Evolutionary conservation across 208 protist species (phyloP).

Genomic region (Leishmania turanica): DNA sequence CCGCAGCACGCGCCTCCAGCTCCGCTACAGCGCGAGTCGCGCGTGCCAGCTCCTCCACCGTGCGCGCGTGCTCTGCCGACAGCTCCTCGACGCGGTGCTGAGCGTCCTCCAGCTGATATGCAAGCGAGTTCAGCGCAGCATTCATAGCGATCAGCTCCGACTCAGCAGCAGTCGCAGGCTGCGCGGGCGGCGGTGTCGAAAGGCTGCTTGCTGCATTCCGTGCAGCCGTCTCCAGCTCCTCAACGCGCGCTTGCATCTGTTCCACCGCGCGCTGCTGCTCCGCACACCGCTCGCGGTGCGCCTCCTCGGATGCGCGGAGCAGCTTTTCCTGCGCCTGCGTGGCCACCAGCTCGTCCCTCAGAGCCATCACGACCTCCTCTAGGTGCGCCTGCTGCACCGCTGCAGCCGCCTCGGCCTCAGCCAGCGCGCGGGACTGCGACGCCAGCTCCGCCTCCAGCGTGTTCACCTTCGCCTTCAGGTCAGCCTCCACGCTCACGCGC

Average conservation of each 20-base stretch:
- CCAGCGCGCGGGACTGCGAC: background rate
- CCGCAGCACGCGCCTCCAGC: constrained; percentile 9
- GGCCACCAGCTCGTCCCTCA: constrained; percentile 31
- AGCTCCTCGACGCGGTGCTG: constrained; percentile 5
- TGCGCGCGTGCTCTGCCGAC: constrained; percentile 9
- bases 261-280: constrained; percentile 21
- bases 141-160: background rate
- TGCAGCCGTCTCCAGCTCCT: constrained; percentile 2
- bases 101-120: constrained; percentile 23
- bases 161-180: background rate
- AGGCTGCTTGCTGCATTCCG: background rate
- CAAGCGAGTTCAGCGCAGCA: constrained; percentile 19
- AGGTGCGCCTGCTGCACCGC: constrained; percentile 1
- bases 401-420: background rate
- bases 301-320: constrained; percentile 4
- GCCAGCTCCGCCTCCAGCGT: constrained; percentile 9
- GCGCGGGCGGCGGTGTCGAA: background rate
- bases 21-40: constrained; percentile 10
- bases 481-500: background rate
- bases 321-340: constrained; percentile 19
- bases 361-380: constrained; percentile 16
- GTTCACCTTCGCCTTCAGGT: background rate
- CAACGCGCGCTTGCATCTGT: constrained; percentile 15
- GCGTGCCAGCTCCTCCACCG: constrained; percentile 19
- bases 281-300: background rate